Conservation (phyloP, 1,284 basidiomycete genomes). For the Leucoagaricus sp. region DNA sequence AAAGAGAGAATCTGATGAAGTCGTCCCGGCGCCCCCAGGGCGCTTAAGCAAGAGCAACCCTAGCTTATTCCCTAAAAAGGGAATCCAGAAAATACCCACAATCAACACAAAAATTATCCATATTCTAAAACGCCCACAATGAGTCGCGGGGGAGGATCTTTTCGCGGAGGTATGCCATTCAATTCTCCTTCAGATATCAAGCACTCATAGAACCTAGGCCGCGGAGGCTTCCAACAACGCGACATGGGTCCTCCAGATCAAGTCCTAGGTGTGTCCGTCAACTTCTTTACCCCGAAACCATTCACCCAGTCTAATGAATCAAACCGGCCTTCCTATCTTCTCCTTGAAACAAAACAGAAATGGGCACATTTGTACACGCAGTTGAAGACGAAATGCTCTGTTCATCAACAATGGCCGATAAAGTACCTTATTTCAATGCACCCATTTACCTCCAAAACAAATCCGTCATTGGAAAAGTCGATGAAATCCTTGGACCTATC, state of each 20-base stretch:
- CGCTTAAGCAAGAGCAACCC: not conserved
- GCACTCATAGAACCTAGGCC: conserved; percentile 32
- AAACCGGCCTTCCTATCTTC: conserved; percentile 5
- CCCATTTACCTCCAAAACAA: conserved; percentile 99
- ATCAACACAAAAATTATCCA: conserved; percentile 7
- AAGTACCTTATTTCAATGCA: conserved; percentile 99
- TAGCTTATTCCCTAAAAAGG: conserved; percentile 10
- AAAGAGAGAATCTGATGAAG: too few relatives aligned
- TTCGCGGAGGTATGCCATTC: conserved; percentile 5
- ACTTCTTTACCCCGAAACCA: not conserved
- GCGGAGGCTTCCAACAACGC: conserved; percentile 70
- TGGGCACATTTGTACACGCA: conserved; percentile 90
- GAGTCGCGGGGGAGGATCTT: conserved; percentile 40
- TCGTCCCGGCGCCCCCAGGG: too few relatives aligned
- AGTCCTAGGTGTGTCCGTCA: conserved; percentile 66
- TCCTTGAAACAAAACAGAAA: conserved; percentile 55
- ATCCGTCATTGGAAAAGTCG: conserved; percentile 92
- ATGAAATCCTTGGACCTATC: conserved; percentile 96
- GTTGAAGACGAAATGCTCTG: conserved; percentile 99
- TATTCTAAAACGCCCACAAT: conserved; percentile 12
- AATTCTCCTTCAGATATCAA: not conserved
- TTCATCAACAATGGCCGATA: conserved; percentile 80
- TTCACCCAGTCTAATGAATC: not conserved
- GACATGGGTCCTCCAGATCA: conserved; percentile 84
- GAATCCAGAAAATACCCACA: conserved; percentile 6